Percentiles rank a stretch among this genome's conserved stretches.
Conservation (phyloP, 305 asterid species). For the Fraxinus angustifolia region DNA sequence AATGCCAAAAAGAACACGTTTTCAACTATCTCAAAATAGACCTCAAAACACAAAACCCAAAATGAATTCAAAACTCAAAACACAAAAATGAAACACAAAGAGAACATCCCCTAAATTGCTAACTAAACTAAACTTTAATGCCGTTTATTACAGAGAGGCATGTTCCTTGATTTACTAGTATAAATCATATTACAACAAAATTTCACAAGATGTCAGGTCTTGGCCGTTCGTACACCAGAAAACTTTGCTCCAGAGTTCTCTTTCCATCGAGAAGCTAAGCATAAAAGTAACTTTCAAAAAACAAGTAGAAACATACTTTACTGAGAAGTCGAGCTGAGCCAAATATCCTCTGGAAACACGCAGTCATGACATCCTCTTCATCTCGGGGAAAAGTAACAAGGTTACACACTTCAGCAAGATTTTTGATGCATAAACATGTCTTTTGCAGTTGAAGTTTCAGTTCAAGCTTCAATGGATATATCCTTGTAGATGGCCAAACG, state of each 20-base stretch:
- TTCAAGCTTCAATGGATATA: background rate
- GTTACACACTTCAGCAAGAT: background rate
- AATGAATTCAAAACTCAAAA: too few relatives aligned
- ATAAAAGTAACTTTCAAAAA: background rate
- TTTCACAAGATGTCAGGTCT: background rate
- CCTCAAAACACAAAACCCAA: too few relatives aligned
- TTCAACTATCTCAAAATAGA: too few relatives aligned
- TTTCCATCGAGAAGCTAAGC: background rate
- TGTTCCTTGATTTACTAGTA: background rate
- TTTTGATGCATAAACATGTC: background rate
- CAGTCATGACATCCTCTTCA: background rate
- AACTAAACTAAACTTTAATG: background rate
- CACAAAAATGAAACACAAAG: too few relatives aligned
- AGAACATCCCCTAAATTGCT: background rate
- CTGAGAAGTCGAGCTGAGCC: background rate
- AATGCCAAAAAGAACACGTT: too few relatives aligned
- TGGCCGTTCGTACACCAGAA: background rate
- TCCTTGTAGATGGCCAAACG: background rate
- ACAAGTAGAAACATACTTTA: background rate
- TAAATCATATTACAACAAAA: background rate
- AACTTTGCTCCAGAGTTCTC: background rate
- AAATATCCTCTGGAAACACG: background rate
- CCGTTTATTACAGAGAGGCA: background rate
- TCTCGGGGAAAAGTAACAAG: background rate
- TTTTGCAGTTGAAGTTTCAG: background rate